A percentile compares a stretch with the other conserved stretches of the same genome.
phyloP scores from a whole-genome alignment of 2,329 filamentous ascomycete genomes.

The Rutstroemia sp. region DNA sequence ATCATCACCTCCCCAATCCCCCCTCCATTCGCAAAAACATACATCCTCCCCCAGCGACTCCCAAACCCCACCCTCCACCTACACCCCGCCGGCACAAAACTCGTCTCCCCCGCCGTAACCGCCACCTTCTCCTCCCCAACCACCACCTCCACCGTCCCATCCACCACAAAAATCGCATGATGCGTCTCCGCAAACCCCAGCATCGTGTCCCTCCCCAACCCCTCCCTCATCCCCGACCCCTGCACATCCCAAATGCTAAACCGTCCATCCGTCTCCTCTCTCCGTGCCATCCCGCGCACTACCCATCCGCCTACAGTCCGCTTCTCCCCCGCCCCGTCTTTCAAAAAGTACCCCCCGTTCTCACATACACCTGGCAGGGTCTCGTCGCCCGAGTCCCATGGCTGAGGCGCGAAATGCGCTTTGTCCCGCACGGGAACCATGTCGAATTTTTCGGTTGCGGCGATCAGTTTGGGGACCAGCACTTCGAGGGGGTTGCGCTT shows the following conservation, averaged over 20 bases:
- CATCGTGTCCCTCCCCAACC: not conserved
- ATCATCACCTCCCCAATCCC: constrained; percentile 20
- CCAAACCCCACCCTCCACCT: constrained; percentile 14
- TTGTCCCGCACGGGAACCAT: constrained; percentile 46
- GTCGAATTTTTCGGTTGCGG: constrained; percentile 47
- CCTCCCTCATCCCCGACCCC: constrained; percentile 25
- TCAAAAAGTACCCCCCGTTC: constrained; percentile 41
- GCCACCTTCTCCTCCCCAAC: constrained; percentile 28
- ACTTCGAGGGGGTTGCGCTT: constrained; percentile 42
- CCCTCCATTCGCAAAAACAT: constrained; percentile 25
- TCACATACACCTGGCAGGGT: constrained; percentile 32
- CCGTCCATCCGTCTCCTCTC: constrained; percentile 38
- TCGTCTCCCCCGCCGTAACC: constrained; percentile 14
- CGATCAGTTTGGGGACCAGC: constrained; percentile 48
- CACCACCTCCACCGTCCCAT: constrained; percentile 38
- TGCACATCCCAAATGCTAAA: constrained; percentile 49
- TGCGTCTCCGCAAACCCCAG: constrained; percentile 33
- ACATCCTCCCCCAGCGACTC: constrained; percentile 19
- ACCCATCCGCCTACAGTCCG: constrained; percentile 40
- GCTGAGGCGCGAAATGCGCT: constrained; percentile 35
- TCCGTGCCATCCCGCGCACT: constrained; percentile 39
- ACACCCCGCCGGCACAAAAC: constrained; percentile 8
- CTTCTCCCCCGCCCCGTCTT: constrained; percentile 41
- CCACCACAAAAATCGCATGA: constrained; percentile 44
- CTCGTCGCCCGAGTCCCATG: constrained; percentile 37